phyloP scores from a whole-genome alignment of 2,329 filamentous ascomycete species.

The Colletotrichum sp. region DNA sequence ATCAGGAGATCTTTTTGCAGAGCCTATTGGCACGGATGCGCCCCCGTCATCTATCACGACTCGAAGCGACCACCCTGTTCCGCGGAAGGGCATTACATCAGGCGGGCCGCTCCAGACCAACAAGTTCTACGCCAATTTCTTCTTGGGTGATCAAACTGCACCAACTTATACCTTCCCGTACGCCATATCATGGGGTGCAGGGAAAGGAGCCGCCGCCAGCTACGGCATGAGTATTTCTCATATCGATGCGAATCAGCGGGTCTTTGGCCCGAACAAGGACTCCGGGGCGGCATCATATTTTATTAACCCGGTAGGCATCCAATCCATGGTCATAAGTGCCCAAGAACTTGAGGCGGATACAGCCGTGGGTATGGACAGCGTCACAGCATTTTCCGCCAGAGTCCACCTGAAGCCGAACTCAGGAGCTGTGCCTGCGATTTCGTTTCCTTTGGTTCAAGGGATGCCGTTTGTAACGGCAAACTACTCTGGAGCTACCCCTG shows the following conservation, averaged over 20 bases:
- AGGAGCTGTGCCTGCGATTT: conserved; percentile 65
- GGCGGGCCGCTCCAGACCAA: conserved; percentile 69
- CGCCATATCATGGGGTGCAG: conserved; percentile 70
- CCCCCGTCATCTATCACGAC: conserved; percentile 53
- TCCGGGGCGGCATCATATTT: conserved; percentile 73
- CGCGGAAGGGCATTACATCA: conserved; percentile 54
- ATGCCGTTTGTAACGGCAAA: conserved; percentile 85
- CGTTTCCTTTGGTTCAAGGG: conserved; percentile 85
- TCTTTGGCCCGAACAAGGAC: conserved; percentile 63
- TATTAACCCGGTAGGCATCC: conserved; percentile 80
- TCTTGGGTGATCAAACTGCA: conserved; percentile 73
- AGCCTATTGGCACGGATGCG: conserved; percentile 56
- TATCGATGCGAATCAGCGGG: conserved; percentile 69
- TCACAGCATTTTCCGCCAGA: conserved; percentile 66
- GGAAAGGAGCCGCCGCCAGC: conserved; percentile 64
- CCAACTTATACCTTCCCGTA: conserved; percentile 80
- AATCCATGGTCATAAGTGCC: conserved; percentile 82
- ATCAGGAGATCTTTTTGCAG: conserved; percentile 57
- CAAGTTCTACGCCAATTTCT: conserved; percentile 84
- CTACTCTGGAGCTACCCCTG: conserved; percentile 73
- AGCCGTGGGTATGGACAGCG: conserved; percentile 54
- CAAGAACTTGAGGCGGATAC: conserved; percentile 71
- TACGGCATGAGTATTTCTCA: conserved; percentile 84
- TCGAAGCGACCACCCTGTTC: conserved; percentile 62
- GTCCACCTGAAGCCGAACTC: conserved; percentile 67